Conservation (phyloP, 108 stramenopile species). For the Nitzschia putrida region DNA sequence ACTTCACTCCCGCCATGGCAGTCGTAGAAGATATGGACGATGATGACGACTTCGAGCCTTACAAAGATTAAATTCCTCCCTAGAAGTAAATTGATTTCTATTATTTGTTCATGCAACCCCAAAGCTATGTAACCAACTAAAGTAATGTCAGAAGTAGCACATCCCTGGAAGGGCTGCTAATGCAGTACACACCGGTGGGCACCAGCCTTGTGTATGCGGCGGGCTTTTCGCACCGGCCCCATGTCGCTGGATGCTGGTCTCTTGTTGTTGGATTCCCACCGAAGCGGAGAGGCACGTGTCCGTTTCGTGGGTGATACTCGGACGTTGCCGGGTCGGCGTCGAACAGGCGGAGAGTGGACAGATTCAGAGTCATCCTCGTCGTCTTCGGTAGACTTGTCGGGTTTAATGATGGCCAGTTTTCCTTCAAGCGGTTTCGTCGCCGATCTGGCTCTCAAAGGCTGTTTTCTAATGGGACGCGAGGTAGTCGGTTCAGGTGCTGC, state of each 20-base stretch:
- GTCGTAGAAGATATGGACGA: conserved; percentile 45
- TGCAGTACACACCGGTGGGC: conserved; percentile 20
- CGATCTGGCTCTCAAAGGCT: conserved; percentile 31
- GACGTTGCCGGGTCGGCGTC: too few species aligned
- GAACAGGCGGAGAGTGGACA: background rate
- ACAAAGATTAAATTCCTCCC: background rate
- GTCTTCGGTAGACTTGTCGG: background rate
- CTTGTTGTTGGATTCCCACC: background rate
- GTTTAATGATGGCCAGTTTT: conserved; percentile 19
- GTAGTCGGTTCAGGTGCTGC: background rate
- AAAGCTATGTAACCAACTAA: too few species aligned
- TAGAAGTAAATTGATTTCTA: too few species aligned
- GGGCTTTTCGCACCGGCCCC: conserved; percentile 24
- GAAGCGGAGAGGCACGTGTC: conserved; percentile 3
- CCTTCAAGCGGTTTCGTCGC: conserved; percentile 33
- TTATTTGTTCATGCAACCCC: too few species aligned
- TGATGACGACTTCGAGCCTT: conserved; percentile 40
- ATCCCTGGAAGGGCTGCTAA: background rate
- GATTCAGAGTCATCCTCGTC: background rate
- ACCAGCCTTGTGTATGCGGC: conserved; percentile 8
- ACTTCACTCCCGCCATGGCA: conserved; percentile 33
- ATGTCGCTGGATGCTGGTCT: background rate
- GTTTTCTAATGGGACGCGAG: conserved; percentile 23
- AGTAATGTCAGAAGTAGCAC: too few species aligned
- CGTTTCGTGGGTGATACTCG: conserved; percentile 4